Base-by-base conservation (phyloP, 176 grass and related monocot species). In the Miscanthus lutarioriparius region DNA sequence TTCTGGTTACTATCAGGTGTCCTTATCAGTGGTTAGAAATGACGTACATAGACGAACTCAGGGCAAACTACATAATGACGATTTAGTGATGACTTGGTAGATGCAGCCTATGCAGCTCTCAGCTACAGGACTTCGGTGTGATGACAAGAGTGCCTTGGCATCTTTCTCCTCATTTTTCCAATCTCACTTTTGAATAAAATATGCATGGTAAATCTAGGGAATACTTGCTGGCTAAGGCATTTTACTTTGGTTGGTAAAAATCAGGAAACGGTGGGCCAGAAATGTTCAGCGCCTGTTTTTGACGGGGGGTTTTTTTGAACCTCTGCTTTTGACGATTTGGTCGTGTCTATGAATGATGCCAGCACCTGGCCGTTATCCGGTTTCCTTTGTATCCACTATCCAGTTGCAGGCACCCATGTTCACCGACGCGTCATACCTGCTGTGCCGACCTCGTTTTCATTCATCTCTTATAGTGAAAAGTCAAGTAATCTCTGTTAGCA, bases 361-460 rank as follows among this genome's bases (percentile, higher is more conserved):
- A 35, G 62, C 6, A 59, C 35, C 62, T 0, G 19, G 17, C 36
- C 16, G 63, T 48, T 82, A 63, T 48, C 2, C 37, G 9, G 8
- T 14, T 22, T 47, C 35, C 25, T 7, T 56, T 11, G 49, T 15
- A 49, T 53, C 56, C 33, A 35, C 38, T 15, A 49, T 53, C 56
- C 33, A 35, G 67, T 41, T 79, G 32, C 67, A 72, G 74, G 54
- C 80, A 77, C 65, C 37, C 2, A 67, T 25, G 51, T 80, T 14
- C 3, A 8, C 35, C 8, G 8, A 58, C 53, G n/a, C 8, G 19
- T 45, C 22, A 59, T 59, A 59, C 54, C 8, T 59, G 54, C 0
- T 23, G 54, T 23, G 54, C 54, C 54, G 54, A n/a, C 54, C 54
- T 59, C 15, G 54, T 59, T 59, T 59, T 59, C 54, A 59, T 59